Percentiles rank a stretch among this genome's conserved stretches.
Conservation (phyloP, 257 asterid genomes). For the Orobanche coerulescens region DNA sequence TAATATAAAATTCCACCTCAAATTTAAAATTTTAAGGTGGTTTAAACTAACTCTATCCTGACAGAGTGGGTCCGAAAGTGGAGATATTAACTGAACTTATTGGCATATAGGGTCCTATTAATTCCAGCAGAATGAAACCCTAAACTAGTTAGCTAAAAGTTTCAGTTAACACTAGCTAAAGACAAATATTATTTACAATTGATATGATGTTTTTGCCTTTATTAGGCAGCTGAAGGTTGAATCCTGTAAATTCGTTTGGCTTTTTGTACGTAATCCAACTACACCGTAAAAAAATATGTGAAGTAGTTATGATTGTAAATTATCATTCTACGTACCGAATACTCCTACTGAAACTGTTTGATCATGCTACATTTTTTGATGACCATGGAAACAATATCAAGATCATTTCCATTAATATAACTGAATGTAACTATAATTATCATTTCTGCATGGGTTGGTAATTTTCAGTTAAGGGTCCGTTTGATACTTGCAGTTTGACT, state of each 20-base stretch:
- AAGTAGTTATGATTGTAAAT: background rate
- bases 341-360: background rate
- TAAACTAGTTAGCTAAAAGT: background rate
- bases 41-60: background rate
- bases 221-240: background rate
- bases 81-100: background rate
- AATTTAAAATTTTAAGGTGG: background rate
- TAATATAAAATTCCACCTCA: background rate
- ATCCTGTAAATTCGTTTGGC: background rate
- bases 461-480: background rate
- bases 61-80: background rate
- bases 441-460: background rate
- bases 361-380: slow-evolving; percentile 1
- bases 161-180: background rate
- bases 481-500: slow-evolving; percentile 12
- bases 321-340: background rate
- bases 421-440: background rate
- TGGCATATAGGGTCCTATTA: background rate
- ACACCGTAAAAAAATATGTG: background rate
- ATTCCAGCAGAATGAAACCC: background rate
- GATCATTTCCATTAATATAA: background rate
- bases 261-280: background rate
- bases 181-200: background rate
- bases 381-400: slow-evolving; percentile 1
- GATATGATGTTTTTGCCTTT: background rate